Evolutionary conservation across 2,329 filamentous ascomycete genomes (phyloP).

Genomic region (Bipolaris cookei): DNA sequence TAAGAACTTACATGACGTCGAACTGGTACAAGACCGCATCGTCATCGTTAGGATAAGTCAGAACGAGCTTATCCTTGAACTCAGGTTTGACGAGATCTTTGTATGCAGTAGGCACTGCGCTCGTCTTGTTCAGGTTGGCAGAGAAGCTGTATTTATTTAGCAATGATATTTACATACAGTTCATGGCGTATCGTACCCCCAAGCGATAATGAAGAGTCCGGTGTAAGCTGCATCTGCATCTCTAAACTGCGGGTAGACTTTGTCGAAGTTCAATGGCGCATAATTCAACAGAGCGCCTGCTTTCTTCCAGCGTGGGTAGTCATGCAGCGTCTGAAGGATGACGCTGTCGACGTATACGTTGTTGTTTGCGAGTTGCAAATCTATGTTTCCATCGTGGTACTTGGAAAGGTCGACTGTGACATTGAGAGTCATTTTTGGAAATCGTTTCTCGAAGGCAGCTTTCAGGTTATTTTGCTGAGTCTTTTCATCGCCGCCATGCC

Average conservation of each 20-base stretch:
- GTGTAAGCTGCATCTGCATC: constrained; percentile 54
- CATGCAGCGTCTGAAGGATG: constrained; percentile 59
- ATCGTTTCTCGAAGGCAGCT: constrained; percentile 54
- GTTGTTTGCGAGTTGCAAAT: constrained; percentile 52
- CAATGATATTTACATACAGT: background rate
- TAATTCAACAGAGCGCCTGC: constrained; percentile 59
- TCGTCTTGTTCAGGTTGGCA: constrained; percentile 45
- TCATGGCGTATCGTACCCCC: constrained; percentile 18
- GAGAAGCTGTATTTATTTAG: constrained; percentile 37
- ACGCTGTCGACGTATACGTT: constrained; percentile 53
- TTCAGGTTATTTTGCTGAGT: constrained; percentile 52
- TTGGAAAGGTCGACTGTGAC: constrained; percentile 63
- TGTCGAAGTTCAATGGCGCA: constrained; percentile 55
- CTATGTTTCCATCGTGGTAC: constrained; percentile 58
- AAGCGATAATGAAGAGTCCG: constrained; percentile 48
- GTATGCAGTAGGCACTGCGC: constrained; percentile 49
- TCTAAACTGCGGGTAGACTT: constrained; percentile 53
- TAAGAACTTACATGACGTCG: constrained; percentile 50
- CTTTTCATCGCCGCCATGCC: constrained; percentile 59
- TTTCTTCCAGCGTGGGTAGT: constrained; percentile 60
- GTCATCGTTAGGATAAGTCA: constrained; percentile 65
- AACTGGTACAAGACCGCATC: constrained; percentile 62
- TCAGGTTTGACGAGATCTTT: constrained; percentile 56
- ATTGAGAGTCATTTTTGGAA: constrained; percentile 60
- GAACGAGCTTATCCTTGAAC: constrained; percentile 50